phyloP scores from a whole-genome alignment of 345 rosid species.

The Pseudoturritis turrita region DNA sequence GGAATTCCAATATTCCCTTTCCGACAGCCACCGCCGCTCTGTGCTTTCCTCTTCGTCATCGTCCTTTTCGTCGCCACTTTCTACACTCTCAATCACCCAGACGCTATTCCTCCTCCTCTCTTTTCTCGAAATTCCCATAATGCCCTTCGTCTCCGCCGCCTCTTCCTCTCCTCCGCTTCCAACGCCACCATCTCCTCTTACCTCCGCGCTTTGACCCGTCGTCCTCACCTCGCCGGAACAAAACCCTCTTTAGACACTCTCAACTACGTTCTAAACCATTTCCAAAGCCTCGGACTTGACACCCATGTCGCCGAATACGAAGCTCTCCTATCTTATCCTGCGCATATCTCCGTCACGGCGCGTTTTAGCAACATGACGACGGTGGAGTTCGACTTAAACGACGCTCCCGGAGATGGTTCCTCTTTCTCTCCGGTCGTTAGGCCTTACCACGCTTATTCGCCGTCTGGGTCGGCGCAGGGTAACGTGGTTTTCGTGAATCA shows the following conservation, averaged over 20 bases:
- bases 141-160: constrained; percentile 38
- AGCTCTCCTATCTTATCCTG: constrained; percentile 71
- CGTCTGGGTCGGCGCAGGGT: constrained; percentile 64
- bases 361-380: constrained; percentile 51
- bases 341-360: constrained; percentile 43
- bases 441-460: constrained; percentile 94
- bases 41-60: constrained; percentile 42
- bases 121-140: constrained; percentile 25
- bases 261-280: constrained; percentile 56
- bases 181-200: constrained; percentile 70
- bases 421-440: constrained; percentile 29
- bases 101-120: constrained; percentile 2
- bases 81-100: constrained; percentile 44
- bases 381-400: constrained; percentile 39
- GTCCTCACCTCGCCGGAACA: constrained; percentile 90
- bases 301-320: constrained; percentile 52
- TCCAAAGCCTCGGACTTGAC: constrained; percentile 48
- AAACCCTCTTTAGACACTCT: constrained; percentile 47
- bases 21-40: constrained; percentile 45
- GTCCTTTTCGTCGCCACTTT: constrained; percentile 53
- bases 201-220: constrained; percentile 74
- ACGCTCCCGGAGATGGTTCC: constrained; percentile 15
- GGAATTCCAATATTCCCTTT: constrained; percentile 16
- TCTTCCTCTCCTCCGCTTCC: constrained; percentile 65
- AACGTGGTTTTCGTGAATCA: constrained; percentile 63